Evolutionary conservation across 768 basidiomycete genomes (phyloP), one percentile per base, ranked within the genome.

Genomic region (Dacryopinax primogenitus): DNA sequence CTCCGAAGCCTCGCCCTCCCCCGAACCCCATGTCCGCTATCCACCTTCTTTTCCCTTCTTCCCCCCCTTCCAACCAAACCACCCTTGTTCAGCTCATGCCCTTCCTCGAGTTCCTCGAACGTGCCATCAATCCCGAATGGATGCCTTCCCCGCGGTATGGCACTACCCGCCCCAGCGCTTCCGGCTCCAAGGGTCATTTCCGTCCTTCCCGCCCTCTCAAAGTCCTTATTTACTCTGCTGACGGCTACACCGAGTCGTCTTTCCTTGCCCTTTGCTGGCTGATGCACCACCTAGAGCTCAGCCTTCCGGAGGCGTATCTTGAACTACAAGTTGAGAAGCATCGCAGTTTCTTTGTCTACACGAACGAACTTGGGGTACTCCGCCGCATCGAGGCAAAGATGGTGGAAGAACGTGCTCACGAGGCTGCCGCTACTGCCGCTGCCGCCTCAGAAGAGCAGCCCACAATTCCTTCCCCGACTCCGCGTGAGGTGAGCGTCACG

Each of bases 231-330:
- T 89, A 91, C 74, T 88, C 86, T 18, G 82, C 86, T 18, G 92
- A 94, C 73, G 92, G 90, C 62, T 92, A 95, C 77, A 97, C 95
- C 26, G 94, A 97, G 74, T 88, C 90, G 11, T 88, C 87, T 28
- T 85, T 94, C 4, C 84, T 92, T 63, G 93, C 92, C 23, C 79
- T 97, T 63, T 84, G 84, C 68, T 82, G 95, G 62, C 78, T 96
- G 67, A 97, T 98, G 93, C 83, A 72, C 41, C 68, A 71, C 15
- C 70, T 74, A 21, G 70, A 71, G 9, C 67, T 73, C 37, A 76
- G 79, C 62, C 81, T 96, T 7, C 90, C 93, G 9, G 91, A 94
- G 73, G 95, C 93, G 6, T 97, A 95, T 77, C 78, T 97, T 33
- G 86, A 92, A 73, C 81, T 98, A 68, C 95, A 98, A 76, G 72